Base-by-base conservation (phyloP, 1,284 basidiomycete genomes). In the Cystobasidium sp. region DNA sequence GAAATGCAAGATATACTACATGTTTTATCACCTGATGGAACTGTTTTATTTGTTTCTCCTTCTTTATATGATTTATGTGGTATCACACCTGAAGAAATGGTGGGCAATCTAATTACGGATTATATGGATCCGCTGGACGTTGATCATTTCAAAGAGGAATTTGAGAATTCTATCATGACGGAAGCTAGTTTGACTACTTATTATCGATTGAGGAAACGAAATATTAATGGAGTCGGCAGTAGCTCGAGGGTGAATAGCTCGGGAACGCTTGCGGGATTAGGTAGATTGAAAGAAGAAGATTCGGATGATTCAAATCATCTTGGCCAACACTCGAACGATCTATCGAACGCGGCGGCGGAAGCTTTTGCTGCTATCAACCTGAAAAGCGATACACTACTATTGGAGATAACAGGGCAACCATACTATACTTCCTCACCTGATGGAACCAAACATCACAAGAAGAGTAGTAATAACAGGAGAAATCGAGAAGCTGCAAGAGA, bases 1-100 rank as follows among this genome's bases (percentile, higher is more conserved):
- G 92, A 93, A 80, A 86, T 92, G 55, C 88, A 89, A 58, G 92
- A 92, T 77, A 86, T 91, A 79, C 83, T 88, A 52, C 85, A 93
- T 78, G 84, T 93, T 52, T 84, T 94, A 68, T 89, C 88, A 14
- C 83, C 84, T 6, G 78, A 84, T 8, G 86, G 86, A 78, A 86
- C 86, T 75, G 86, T 93, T 56, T 86, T 90, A 77, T 92, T 89
- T 80, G 90, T 88, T 80, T 87, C 88, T 16, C 85, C 86, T n/a
- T 87, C 89, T 10, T 85, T 91, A 46, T 84, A 84, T 31, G 90
- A 91, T 76, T 84, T 92, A 20, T 84, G 91, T 8, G 91, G 91
- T 10, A 93, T 90, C 90, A 85, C 85, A 59, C 88, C 90, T 73
- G 84, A 87, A 7, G 91, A 93, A 75, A 82, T 93, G 68, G 83